Base-by-base conservation (phyloP, 768 basidiomycete species). In the Leccinum variicolor region DNA sequence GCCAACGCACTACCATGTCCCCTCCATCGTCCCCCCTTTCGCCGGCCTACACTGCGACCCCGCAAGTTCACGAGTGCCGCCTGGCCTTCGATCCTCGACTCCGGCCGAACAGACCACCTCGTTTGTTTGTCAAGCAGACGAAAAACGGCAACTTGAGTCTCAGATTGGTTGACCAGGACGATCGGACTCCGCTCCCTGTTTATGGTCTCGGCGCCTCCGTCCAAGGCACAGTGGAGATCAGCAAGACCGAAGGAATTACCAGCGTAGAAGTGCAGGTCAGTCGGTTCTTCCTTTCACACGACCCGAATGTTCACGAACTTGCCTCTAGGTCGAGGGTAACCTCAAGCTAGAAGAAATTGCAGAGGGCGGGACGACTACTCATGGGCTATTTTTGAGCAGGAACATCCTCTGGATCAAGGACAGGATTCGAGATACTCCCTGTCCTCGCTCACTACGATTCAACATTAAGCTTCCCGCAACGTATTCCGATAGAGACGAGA, bases 191-290 rank as follows among this genome's bases (percentile, higher is more conserved):
- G 7, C 63, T 85, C n/a, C 89, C 89, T 3, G 75, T 80, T 11
- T 89, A 89, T 66, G 83, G 83, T 3, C 62, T 71, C 33, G 79
- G 76, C 8, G 78, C 78, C 2, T 65, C 69, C 23, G 77, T 89
- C 17, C 79, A 82, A 62, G 89, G 89, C 4, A 69, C 66, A 2
- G 73, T 90, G 14, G 81, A 84, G 21, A 64, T 89, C 19, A 63
- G 68, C 50, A 87, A 84, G 70, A 72, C 76, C 1, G 84, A 85
- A 13, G 77, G 77, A 26, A 72, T 89, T 23, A 77, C 77, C 3
- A 79, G 79, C 17, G 84, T 89, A 34, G 86, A 89, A 67, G 80
- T 85, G 43, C 83, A 86, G 77, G 88, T 81, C 56, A 74, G 56
- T 47, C 31, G 47, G 11, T 58, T 7, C 21, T 50, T 46, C 28